A percentile compares a stretch with the other conserved stretches of the same genome.
Evolutionary conservation across 257 asterid genomes (phyloP).

Genomic region (Catharanthus roseus): DNA sequence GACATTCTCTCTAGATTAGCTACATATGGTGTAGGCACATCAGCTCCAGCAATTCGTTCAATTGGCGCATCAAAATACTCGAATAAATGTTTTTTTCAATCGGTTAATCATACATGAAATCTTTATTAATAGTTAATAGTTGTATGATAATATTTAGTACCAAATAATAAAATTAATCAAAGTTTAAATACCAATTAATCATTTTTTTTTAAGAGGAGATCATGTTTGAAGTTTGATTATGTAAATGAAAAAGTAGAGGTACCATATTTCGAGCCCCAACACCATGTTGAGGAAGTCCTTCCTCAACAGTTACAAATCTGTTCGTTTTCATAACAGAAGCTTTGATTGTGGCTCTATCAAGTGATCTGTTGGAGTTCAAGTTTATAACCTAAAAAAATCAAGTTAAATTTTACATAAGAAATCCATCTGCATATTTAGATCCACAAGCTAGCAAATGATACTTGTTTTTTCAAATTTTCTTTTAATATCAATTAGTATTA

Average conservation of each 20-base stretch:
- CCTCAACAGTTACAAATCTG: slow-evolving; percentile 77
- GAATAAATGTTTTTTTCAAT: too few species aligned
- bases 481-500: too few species aligned
- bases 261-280: slow-evolving; percentile 94
- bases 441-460: background rate
- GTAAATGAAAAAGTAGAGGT: slow-evolving; percentile 2
- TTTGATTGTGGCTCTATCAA: slow-evolving; percentile 69
- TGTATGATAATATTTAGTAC: too few species aligned
- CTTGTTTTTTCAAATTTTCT: too few species aligned
- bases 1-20: slow-evolving; percentile 65
- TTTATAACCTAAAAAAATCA: slow-evolving; percentile 41
- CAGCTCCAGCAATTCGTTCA: slow-evolving; percentile 61
- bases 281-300: slow-evolving; percentile 86
- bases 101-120: too few species aligned
- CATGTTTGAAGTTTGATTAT: background rate
- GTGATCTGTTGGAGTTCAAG: slow-evolving; percentile 76
- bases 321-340: slow-evolving; percentile 77
- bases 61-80: slow-evolving; percentile 64
- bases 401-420: too few species aligned
- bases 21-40: slow-evolving; percentile 71
- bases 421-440: slow-evolving; percentile 5
- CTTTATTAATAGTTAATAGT: too few species aligned
- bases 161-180: too few species aligned
- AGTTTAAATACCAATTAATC: too few species aligned
- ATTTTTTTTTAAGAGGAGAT: too few species aligned